Percentiles rank a stretch among this genome's conserved stretches.
These are phyloP conservation scores for Polyporus tsugae DNA, from an alignment of 1,284 basidiomycete species.

Conservation along the genomic window DNA sequence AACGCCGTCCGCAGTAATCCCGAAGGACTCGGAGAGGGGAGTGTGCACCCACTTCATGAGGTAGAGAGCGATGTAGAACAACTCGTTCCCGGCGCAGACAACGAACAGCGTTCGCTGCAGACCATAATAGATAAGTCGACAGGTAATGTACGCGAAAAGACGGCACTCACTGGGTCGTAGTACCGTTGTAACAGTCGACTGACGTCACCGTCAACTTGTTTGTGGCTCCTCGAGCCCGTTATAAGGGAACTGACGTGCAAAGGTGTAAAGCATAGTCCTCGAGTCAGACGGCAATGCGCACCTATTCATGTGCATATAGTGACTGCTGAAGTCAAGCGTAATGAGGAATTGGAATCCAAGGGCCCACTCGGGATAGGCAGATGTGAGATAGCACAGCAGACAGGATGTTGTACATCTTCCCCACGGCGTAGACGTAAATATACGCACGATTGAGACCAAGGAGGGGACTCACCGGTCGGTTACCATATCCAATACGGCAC, in stretches of 20 bases:
- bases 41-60: constrained; percentile 87
- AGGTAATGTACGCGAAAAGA: neutral
- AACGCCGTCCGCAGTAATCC: constrained; percentile 39
- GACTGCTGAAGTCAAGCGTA: constrained; percentile 96
- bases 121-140: constrained; percentile 22
- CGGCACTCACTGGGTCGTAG: constrained; percentile 83
- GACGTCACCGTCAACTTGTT: constrained; percentile 90
- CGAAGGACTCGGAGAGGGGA: constrained; percentile 58
- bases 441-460: neutral
- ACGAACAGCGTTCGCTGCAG: constrained; percentile 85
- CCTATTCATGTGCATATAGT: constrained; percentile 99
- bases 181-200: constrained; percentile 93
- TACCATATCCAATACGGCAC: constrained; percentile 99
- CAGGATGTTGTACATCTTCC: constrained; percentile 96
- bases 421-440: constrained; percentile 8
- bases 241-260: constrained; percentile 78
- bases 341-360: constrained; percentile 95
- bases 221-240: constrained; percentile 94
- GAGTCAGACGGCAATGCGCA: constrained; percentile 40
- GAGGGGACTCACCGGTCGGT: constrained; percentile 85
- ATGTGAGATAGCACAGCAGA: constrained; percentile 92
- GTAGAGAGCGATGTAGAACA: constrained; percentile 97
- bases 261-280: constrained; percentile 4
- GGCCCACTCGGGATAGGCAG: constrained; percentile 86
- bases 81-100: constrained; percentile 97